Percentiles rank a stretch among this genome's conserved stretches.
phyloP scores from a whole-genome alignment of 768 basidiomycete genomes.

The Lactarius vividus region DNA sequence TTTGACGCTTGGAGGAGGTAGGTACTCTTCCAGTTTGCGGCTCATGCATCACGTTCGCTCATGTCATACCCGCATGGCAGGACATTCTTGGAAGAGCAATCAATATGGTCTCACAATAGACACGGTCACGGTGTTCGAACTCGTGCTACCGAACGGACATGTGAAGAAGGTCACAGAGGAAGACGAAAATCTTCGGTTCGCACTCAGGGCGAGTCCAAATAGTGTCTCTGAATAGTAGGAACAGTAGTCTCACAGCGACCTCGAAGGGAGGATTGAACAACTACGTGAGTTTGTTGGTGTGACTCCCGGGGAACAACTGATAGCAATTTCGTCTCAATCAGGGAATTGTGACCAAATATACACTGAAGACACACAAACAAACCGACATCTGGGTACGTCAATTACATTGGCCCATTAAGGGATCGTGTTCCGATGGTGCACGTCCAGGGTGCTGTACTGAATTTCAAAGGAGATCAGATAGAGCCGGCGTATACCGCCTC shows the following conservation, averaged over 20 bases:
- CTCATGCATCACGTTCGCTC: background rate
- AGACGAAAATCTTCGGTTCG: constrained; percentile 18
- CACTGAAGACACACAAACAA: constrained; percentile 3
- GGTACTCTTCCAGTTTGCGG: background rate
- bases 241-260: background rate
- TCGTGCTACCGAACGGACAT: constrained; percentile 26
- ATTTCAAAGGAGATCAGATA: background rate
- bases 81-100: constrained; percentile 24
- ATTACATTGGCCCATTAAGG: background rate
- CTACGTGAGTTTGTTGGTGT: background rate
- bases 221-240: background rate
- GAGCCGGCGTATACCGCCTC: background rate
- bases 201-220: background rate
- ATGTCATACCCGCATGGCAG: background rate
- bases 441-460: background rate
- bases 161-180: constrained; percentile 18
- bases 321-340: background rate
- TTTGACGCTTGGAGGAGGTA: background rate
- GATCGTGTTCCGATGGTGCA: background rate
- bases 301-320: background rate
- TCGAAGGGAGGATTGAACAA: constrained; percentile 13
- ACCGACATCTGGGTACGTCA: background rate
- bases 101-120: constrained; percentile 27
- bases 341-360: constrained; percentile 13
- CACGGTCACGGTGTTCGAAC: constrained; percentile 25